Percentiles rank a stretch among this genome's conserved stretches.
phyloP scores from a whole-genome alignment of 2,329 filamentous ascomycete species.

The Aspergillus alliaceus region DNA sequence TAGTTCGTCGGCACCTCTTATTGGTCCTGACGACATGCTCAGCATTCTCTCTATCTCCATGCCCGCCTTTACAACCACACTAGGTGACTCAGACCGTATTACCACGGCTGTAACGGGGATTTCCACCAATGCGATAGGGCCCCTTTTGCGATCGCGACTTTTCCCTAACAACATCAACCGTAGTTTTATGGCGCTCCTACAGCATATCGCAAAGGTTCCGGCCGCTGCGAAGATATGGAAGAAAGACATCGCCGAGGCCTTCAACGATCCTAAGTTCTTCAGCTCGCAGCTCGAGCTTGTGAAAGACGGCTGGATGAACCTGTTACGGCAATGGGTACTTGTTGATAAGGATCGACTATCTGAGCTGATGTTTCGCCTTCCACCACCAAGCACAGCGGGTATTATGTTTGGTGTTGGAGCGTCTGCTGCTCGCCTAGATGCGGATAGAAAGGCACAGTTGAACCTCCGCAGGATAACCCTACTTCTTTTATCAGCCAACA shows the following conservation, averaged over 20 bases:
- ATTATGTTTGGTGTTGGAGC: conserved; percentile 99
- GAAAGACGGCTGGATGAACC: conserved; percentile 73
- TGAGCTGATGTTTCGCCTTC: conserved; percentile 76
- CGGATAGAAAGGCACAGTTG: conserved; percentile 87
- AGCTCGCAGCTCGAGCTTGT: conserved; percentile 66
- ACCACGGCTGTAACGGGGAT: conserved; percentile 75
- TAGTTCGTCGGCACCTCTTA: conserved; percentile 33
- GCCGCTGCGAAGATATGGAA: conserved; percentile 88
- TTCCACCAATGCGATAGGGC: conserved; percentile 78
- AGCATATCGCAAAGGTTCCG: conserved; percentile 73
- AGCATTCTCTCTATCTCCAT: conserved; percentile 76
- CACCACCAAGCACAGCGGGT: conserved; percentile 84
- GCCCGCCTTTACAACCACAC: conserved; percentile 75
- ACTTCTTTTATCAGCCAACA: conserved; percentile 71
- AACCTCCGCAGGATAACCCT: conserved; percentile 81
- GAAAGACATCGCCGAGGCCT: conserved; percentile 87
- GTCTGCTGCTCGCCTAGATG: conserved; percentile 88
- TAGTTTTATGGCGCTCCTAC: conserved; percentile 69
- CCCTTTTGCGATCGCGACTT: conserved; percentile 75
- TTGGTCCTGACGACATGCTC: conserved; percentile 72
- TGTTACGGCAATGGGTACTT: conserved; percentile 80
- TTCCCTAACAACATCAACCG: conserved; percentile 84
- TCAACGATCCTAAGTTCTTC: conserved; percentile 88
- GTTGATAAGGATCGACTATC: conserved; percentile 85
- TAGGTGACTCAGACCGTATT: conserved; percentile 84